These are phyloP conservation scores for Rhizophagus prolifer DNA, from an alignment of 192 early-diverging fungal species.

Conservation along the genomic window DNA sequence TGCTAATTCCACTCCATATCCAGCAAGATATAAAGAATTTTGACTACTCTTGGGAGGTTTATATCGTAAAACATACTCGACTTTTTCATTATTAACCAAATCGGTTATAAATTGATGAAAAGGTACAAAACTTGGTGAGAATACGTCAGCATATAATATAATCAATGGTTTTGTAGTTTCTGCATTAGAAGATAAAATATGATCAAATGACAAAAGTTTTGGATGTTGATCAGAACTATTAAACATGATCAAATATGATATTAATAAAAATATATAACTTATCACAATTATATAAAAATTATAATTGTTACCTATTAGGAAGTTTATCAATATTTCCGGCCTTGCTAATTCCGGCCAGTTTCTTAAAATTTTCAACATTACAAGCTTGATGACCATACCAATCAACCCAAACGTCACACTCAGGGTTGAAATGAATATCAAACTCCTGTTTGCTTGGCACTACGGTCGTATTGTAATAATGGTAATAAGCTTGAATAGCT, in stretches of 20 bases:
- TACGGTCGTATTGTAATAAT: constrained; percentile 74
- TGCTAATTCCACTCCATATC: constrained; percentile 91
- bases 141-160: constrained; percentile 79
- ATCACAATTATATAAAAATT: neutral
- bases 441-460: constrained; percentile 44
- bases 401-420: constrained; percentile 67
- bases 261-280: neutral
- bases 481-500: constrained; percentile 79
- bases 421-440: constrained; percentile 44
- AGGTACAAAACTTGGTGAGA: constrained; percentile 51
- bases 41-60: neutral
- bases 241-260: neutral
- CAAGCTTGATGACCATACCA: constrained; percentile 73
- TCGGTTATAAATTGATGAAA: constrained; percentile 57
- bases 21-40: constrained; percentile 61
- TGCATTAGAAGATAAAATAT: constrained; percentile 41
- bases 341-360: constrained; percentile 36
- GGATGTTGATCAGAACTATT: constrained; percentile 11
- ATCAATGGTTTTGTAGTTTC: constrained; percentile 34
- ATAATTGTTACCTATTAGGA: neutral
- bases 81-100: constrained; percentile 45
- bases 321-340: constrained; percentile 32
- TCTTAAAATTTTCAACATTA: constrained; percentile 41
- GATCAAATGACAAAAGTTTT: constrained; percentile 59
- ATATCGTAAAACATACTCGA: constrained; percentile 76